A percentile compares a stretch with the other conserved stretches of the same genome.
Evolutionary conservation across 179 eudicot species (phyloP).

Genomic region (Heliamphora pulchella): DNA sequence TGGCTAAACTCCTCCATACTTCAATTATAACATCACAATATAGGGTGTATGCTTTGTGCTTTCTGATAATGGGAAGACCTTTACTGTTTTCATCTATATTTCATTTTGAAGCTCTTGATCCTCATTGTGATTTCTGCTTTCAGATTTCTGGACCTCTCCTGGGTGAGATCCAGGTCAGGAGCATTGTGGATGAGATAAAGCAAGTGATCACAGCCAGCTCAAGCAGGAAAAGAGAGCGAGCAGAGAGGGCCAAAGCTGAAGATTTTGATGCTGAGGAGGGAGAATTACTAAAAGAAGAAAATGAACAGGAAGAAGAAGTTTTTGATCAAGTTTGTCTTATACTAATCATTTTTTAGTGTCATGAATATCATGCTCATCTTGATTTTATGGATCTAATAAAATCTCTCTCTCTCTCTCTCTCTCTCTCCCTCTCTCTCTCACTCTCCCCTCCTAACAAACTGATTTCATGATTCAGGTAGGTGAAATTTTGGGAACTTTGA

Average conservation of each 20-base stretch:
- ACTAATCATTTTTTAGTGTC: neutral
- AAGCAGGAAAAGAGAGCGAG: conserved; percentile 72
- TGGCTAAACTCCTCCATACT: too few relatives aligned
- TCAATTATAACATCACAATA: too few relatives aligned
- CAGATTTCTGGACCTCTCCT: conserved; percentile 76
- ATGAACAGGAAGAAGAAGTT: conserved; percentile 93
- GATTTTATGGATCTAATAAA: neutral
- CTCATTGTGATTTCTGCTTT: conserved; percentile 8
- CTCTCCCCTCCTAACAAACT: conserved; percentile 13
- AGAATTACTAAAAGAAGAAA: conserved; percentile 78
- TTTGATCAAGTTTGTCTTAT: conserved; percentile 74
- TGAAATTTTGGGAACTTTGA: conserved; percentile 84
- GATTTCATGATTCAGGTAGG: conserved; percentile 53
- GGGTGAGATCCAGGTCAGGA: conserved; percentile 80
- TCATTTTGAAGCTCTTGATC: conserved; percentile 9
- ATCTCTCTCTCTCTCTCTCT: neutral
- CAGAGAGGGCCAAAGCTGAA: conserved; percentile 89
- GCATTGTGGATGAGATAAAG: conserved; percentile 89
- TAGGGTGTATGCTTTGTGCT: neutral
- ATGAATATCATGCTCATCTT: neutral
- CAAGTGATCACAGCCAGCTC: conserved; percentile 93
- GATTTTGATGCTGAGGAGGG: conserved; percentile 99
- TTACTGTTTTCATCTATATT: conserved; percentile 8
- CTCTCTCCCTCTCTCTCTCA: too few relatives aligned
- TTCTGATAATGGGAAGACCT: neutral